These are phyloP conservation scores for Ophioceras dolichostomum DNA, from an alignment of 2,329 filamentous ascomycete species.

Conservation along the genomic window DNA sequence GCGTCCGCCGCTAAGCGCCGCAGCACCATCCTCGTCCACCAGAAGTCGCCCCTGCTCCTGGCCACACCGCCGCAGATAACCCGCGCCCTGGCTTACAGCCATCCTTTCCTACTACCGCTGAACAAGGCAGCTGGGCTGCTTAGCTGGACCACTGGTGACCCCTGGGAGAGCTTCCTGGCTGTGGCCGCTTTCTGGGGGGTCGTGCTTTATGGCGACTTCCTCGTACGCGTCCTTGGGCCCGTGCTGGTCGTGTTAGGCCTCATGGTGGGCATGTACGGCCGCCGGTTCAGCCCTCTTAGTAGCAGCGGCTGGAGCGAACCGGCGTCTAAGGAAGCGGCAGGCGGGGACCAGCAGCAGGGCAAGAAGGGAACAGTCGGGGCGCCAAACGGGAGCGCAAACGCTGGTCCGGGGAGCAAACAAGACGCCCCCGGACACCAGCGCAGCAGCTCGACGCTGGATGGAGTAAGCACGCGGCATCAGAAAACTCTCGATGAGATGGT, in stretches of 20 bases:
- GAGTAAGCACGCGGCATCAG: conserved; percentile 61
- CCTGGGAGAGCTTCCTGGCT: conserved; percentile 93
- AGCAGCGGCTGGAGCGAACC: conserved; percentile 62
- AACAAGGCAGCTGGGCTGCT: conserved; percentile 77
- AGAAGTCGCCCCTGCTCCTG: conserved; percentile 86
- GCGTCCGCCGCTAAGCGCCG: conserved; percentile 58
- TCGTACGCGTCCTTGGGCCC: conserved; percentile 74
- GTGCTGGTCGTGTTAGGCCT: conserved; percentile 67
- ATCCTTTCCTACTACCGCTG: conserved; percentile 82
- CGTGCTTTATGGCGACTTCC: conserved; percentile 72
- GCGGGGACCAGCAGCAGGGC: conserved; percentile 8
- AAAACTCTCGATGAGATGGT: conserved; percentile 97
- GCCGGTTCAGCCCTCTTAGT: conserved; percentile 80
- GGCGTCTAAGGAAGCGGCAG: conserved; percentile 18
- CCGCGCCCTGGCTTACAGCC: conserved; percentile 85
- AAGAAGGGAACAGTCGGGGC: not conserved
- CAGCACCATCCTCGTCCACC: conserved; percentile 88
- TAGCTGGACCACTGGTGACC: conserved; percentile 87
- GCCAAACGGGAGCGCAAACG: conserved; percentile 17
- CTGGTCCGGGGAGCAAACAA: conserved; percentile 9
- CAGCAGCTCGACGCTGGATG: conserved; percentile 27
- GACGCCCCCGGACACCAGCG: conserved; percentile 17
- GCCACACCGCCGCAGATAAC: conserved; percentile 94
- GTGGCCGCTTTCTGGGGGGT: conserved; percentile 76
- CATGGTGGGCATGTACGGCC: conserved; percentile 85